These are phyloP conservation scores for Strobilomyces echinocephalus DNA, from an alignment of 768 basidiomycete genomes.

Conservation along the genomic window DNA sequence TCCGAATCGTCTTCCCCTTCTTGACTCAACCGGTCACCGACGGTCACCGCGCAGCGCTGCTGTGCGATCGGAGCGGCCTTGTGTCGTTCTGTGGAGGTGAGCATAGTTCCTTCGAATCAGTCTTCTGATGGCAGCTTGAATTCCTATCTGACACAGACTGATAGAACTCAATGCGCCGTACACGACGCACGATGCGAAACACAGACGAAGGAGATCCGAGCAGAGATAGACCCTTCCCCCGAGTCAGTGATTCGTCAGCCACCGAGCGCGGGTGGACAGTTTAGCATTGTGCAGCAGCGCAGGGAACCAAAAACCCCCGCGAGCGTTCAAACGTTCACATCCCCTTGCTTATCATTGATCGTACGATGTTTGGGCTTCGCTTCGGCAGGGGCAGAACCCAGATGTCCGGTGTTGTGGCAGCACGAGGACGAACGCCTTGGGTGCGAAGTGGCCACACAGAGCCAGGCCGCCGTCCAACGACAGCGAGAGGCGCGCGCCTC, in stretches of 20 bases:
- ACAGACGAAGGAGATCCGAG: not conserved
- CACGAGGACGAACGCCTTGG: not conserved
- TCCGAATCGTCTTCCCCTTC: not conserved
- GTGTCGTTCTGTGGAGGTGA: not conserved
- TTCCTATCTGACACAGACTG: not conserved
- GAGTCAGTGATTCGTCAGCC: not conserved
- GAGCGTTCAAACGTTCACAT: constrained; percentile 1
- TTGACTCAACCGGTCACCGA: not conserved
- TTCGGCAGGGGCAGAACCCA: not conserved
- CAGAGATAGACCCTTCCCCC: not conserved
- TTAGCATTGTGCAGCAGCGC: not conserved
- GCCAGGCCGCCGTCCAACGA: not conserved
- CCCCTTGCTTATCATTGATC: not conserved
- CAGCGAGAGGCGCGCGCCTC: not conserved
- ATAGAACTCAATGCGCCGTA: too few relatives aligned
- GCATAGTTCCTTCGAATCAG: not conserved
- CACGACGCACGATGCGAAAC: not conserved
- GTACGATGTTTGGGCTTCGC: not conserved
- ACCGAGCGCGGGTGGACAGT: not conserved
- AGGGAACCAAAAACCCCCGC: not conserved
- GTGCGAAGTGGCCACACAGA: not conserved
- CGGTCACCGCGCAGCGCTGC: too few relatives aligned
- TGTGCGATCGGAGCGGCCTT: not conserved
- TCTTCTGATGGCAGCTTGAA: not conserved
- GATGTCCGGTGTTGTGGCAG: too few relatives aligned